Evolutionary conservation across 169 alveolate genomes (phyloP).

Genomic region (Theileria parva): DNA sequence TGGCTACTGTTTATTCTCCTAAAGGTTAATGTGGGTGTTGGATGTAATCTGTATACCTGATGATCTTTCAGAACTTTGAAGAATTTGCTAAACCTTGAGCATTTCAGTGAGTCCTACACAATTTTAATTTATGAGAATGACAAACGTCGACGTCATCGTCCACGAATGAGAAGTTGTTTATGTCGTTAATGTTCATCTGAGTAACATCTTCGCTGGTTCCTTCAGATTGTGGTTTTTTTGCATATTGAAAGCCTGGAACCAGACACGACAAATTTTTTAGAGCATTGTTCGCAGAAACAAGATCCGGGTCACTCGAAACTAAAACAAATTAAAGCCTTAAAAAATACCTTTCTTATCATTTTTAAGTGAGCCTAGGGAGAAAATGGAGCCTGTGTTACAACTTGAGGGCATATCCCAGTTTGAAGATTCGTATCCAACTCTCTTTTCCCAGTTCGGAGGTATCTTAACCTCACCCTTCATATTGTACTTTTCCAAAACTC

Average conservation of each 20-base stretch:
- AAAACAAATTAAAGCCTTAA: background rate
- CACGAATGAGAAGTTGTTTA: conserved; percentile 56
- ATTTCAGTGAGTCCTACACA: conserved; percentile 36
- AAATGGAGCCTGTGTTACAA: conserved; percentile 34
- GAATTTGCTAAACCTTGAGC: conserved; percentile 63
- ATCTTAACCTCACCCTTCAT: conserved; percentile 23
- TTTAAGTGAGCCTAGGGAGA: conserved; percentile 49
- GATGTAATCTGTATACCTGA: background rate
- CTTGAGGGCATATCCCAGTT: conserved; percentile 29
- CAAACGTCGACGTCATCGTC: conserved; percentile 52
- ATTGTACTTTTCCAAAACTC: conserved; percentile 34
- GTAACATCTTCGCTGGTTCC: conserved; percentile 32
- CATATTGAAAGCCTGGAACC: conserved; percentile 43
- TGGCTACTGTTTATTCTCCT: background rate
- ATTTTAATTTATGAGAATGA: background rate
- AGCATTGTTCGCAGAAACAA: conserved; percentile 21
- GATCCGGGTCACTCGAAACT: background rate
- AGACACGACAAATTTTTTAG: conserved; percentile 31
- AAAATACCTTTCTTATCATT: conserved; percentile 4
- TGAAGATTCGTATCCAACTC: background rate
- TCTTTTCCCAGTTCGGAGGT: conserved; percentile 31
- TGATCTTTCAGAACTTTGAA: conserved; percentile 48
- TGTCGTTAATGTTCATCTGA: conserved; percentile 36
- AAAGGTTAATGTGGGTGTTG: background rate
- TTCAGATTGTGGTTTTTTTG: conserved; percentile 1